Conservation (phyloP, 805 yeast genomes). For the Maudiozyma turicensis region DNA sequence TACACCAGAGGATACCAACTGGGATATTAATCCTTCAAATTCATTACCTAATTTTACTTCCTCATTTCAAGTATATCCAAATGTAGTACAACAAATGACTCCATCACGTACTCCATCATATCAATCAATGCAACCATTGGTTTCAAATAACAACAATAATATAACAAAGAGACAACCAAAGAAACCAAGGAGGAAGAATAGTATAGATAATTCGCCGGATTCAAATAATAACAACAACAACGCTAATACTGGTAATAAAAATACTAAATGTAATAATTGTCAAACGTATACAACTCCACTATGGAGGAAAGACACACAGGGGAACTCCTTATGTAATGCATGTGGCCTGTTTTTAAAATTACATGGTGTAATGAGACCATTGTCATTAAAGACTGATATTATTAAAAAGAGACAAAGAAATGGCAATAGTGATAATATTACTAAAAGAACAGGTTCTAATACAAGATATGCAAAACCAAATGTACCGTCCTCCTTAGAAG, state of each 20-base stretch:
- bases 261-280: constrained; percentile 68
- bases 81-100: neutral
- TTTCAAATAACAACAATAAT: neutral
- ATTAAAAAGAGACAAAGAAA: constrained; percentile 77
- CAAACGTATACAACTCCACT: constrained; percentile 83
- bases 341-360: constrained; percentile 86
- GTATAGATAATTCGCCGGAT: constrained; percentile 10
- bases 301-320: constrained; percentile 87
- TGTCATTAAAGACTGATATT: constrained; percentile 81
- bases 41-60: neutral
- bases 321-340: constrained; percentile 88
- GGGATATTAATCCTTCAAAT: neutral
- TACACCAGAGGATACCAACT: neutral
- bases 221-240: neutral
- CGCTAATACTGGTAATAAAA: neutral
- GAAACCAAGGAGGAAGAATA: constrained; percentile 14
- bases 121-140: neutral
- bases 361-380: constrained; percentile 88
- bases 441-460: no score
- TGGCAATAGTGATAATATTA: constrained; percentile 4
- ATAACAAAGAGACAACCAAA: constrained; percentile 5
- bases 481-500: neutral
- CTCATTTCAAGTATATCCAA: neutral
- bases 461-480: neutral
- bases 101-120: neutral